A percentile compares a stretch with the other conserved stretches of the same genome.
Conservation (phyloP, 257 asterid species). For the Cordia subcordata region DNA sequence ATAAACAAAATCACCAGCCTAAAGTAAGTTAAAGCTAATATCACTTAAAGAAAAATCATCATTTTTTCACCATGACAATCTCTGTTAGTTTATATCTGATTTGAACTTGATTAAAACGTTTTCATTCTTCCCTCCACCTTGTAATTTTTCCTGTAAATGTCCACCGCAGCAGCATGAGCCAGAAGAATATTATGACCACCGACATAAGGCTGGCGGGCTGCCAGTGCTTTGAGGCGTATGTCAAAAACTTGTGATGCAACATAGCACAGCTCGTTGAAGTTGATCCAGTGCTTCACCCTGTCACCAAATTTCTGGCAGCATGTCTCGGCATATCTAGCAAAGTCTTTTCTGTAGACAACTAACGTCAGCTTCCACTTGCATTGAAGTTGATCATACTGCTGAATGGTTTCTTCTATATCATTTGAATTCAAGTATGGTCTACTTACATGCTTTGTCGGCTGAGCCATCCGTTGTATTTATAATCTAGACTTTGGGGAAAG, state of each 20-base stretch:
- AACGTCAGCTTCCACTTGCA: neutral
- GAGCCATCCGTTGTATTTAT: conserved; percentile 68
- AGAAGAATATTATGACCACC: conserved; percentile 70
- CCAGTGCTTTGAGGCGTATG: conserved; percentile 68
- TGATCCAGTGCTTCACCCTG: conserved; percentile 90
- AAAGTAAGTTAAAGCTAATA: neutral
- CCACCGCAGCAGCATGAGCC: conserved; percentile 53
- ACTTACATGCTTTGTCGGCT: conserved; percentile 60
- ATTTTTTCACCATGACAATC: no score
- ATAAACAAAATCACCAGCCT: neutral
- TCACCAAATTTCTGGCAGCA: conserved; percentile 82
- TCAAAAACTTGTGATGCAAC: conserved; percentile 71
- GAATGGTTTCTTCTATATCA: neutral
- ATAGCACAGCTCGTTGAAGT: conserved; percentile 86
- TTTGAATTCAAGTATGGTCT: neutral
- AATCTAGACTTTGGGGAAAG: conserved; percentile 77
- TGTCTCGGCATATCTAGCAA: conserved; percentile 60
- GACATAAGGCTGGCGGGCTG: conserved; percentile 73
- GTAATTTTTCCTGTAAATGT: conserved; percentile 54
- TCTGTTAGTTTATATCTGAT: no score
- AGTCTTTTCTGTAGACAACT: conserved; percentile 52
- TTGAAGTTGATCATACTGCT: neutral
- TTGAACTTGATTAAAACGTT: no score
- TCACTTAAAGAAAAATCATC: neutral
- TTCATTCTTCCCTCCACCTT: conserved; percentile 32